Evolutionary conservation across 805 yeast species (phyloP).

Genomic region (Saturnispora sekii): DNA sequence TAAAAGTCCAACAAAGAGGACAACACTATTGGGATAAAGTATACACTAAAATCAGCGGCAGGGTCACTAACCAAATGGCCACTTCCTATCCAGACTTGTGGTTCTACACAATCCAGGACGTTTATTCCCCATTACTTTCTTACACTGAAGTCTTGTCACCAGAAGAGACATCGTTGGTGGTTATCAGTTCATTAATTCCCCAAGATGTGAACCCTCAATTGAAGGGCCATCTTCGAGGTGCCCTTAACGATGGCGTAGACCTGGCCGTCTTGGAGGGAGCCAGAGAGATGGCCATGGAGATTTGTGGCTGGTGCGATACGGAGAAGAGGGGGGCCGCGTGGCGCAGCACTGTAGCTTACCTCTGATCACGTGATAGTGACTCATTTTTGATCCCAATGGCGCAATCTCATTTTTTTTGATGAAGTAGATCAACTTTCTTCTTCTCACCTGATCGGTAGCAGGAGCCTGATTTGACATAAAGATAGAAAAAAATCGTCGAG

Average conservation of each 20-base stretch:
- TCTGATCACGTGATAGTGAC: slow-evolving; percentile 1
- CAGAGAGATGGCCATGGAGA: slow-evolving; percentile 50
- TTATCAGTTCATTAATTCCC: slow-evolving; percentile 75
- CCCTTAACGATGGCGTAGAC: slow-evolving; percentile 67
- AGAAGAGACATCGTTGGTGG: slow-evolving; percentile 65
- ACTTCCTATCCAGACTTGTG: slow-evolving; percentile 82
- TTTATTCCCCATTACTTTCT: slow-evolving; percentile 71
- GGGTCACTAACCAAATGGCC: slow-evolving; percentile 59
- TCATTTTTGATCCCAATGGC: neutral
- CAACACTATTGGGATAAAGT: slow-evolving; percentile 59
- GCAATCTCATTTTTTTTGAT: neutral
- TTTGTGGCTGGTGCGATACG: slow-evolving; percentile 45
- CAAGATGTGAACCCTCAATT: slow-evolving; percentile 91
- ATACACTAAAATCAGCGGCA: slow-evolving; percentile 61
- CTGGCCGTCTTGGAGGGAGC: slow-evolving; percentile 50
- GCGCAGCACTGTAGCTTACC: slow-evolving; percentile 42
- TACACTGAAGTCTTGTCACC: slow-evolving; percentile 52
- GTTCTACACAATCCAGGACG: slow-evolving; percentile 59
- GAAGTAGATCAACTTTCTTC: too few relatives aligned
- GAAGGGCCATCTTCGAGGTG: slow-evolving; percentile 86
- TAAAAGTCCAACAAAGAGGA: slow-evolving; percentile 36
- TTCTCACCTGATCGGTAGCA: too few relatives aligned
- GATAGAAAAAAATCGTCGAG: neutral
- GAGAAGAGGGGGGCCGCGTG: slow-evolving; percentile 53
- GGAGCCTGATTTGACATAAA: too few relatives aligned